Evolutionary conservation across 305 asterid genomes (phyloP).

Genomic region (Rubia peregrina): DNA sequence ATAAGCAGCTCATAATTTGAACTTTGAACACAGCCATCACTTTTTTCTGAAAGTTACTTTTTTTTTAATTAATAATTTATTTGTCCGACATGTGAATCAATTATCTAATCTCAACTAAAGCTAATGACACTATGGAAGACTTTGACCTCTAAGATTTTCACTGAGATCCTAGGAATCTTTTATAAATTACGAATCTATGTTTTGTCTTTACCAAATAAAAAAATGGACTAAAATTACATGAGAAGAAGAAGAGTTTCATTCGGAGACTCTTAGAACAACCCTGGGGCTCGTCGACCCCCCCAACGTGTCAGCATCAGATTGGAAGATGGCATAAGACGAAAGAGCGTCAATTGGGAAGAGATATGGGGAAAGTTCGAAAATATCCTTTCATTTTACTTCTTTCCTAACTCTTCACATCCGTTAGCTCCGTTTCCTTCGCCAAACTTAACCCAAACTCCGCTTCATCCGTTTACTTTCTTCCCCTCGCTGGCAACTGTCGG

Average conservation of each 20-base stretch:
- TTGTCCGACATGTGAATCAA: slow-evolving; percentile 1
- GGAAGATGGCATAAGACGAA: too few species aligned
- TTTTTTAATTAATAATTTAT: not conserved
- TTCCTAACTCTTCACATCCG: too few species aligned
- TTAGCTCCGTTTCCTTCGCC: too few species aligned
- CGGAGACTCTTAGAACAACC: too few species aligned
- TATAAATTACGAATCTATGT: slow-evolving; percentile 3
- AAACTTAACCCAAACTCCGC: too few species aligned
- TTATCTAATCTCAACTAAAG: slow-evolving; percentile 7
- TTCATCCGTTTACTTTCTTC: too few species aligned
- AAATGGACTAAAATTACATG: not conserved
- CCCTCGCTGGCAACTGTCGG: too few species aligned
- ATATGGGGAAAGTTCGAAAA: too few species aligned
- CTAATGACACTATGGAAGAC: slow-evolving; percentile 8
- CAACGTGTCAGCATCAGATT: too few species aligned
- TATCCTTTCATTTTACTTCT: too few species aligned
- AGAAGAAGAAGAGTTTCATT: slow-evolving; percentile 13
- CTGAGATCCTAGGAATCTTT: slow-evolving; percentile 6
- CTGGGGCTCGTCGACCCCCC: too few species aligned
- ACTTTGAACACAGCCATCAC: not conserved
- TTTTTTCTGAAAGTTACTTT: not conserved
- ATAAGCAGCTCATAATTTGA: not conserved
- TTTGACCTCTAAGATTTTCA: not conserved
- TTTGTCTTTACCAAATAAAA: slow-evolving; percentile 5
- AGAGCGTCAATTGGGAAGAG: too few species aligned